Evolutionary conservation across 805 yeast species (phyloP), one percentile per base, ranked within the genome.

Genomic region (Wickerhamiella sergipiensis): DNA sequence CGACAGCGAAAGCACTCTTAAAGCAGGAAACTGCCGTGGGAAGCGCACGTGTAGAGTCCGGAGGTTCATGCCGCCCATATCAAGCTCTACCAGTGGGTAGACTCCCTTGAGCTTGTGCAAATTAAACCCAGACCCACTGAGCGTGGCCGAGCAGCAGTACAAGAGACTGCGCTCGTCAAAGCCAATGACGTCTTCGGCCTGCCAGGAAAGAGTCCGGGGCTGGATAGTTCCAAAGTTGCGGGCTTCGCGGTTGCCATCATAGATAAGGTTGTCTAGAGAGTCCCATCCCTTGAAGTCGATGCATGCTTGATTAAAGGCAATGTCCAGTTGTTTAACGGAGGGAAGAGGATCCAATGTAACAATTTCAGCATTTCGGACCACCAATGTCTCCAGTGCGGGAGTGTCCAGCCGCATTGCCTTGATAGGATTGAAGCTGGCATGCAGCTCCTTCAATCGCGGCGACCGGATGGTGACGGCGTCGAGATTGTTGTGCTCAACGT

Each of bases 71-170:
- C 47, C 31, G 40, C 38, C 17, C 9, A 60, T 50, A 29, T 57
- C 59, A 0, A 60, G 57, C 39, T 60, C 61, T 52, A 57, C 62
- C 7, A 52, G 51, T 2, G 61, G 55, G 29, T 46, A 50, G 2
- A 57, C 52, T 2, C 38, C 12, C 31, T 9, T 31, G n/a, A 29
- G n/a, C 13, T 26, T 19, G 1, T 46, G 10, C 6, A 56, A 46
- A n/a, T 52, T 53, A 7, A 48, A 23, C 13, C 24, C 43, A 4
- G 21, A 21, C 12, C 58, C 58, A 12, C 51, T 52, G 0, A 56
- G 55, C 33, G 55, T 48, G 21, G 55, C 47, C 13, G 54, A 56
- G n/a, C 55, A 50, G 17, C 46, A 46, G 31, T 49, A 42, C 22
- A 43, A 13, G n/a, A 60, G 50, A 15, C 43, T 2, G 19, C 33